Percentiles rank a stretch among this genome's conserved stretches.
phyloP scores from a whole-genome alignment of 495 filamentous ascomycete species.

The Xylaria scruposa region DNA sequence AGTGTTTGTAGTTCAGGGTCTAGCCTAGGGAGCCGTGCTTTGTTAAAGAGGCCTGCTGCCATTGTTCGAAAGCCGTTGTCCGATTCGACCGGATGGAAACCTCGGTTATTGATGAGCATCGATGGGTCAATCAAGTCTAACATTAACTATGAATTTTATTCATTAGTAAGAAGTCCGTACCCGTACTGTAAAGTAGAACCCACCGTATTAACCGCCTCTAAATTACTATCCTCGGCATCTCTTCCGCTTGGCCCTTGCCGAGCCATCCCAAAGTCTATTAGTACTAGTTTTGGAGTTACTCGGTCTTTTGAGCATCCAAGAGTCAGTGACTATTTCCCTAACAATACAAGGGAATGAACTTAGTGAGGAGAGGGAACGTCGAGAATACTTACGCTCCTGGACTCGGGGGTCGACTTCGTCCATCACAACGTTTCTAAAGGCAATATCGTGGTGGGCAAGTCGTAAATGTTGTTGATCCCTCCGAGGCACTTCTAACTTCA shows the following conservation, averaged over 20 bases:
- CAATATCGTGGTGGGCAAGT: conserved; percentile 11
- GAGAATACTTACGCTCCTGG: not conserved
- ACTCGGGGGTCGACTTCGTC: not conserved
- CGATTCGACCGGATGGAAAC: not conserved
- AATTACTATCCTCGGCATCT: conserved; percentile 2
- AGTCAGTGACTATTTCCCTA: not conserved
- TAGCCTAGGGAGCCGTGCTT: not conserved
- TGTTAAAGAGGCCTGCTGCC: conserved; percentile 3
- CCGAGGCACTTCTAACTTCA: not conserved
- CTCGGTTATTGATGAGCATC: not conserved
- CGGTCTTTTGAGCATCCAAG: conserved; percentile 10
- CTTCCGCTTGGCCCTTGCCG: not conserved
- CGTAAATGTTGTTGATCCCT: conserved; percentile 1
- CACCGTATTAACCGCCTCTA: not conserved
- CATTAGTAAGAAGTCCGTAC: not conserved
- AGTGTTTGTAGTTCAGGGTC: conserved; percentile 15
- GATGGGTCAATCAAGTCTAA: conserved; percentile 12
- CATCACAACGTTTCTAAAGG: conserved; percentile 2
- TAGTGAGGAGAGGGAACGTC: not conserved
- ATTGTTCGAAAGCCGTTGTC: not conserved
- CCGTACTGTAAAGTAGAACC: not conserved
- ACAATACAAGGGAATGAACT: not conserved
- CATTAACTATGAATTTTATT: conserved; percentile 5
- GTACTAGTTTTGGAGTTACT: conserved; percentile 4
- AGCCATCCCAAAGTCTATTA: conserved; percentile 12